Conservation (phyloP, 1,284 basidiomycete genomes). For the Sutorius eximius region DNA sequence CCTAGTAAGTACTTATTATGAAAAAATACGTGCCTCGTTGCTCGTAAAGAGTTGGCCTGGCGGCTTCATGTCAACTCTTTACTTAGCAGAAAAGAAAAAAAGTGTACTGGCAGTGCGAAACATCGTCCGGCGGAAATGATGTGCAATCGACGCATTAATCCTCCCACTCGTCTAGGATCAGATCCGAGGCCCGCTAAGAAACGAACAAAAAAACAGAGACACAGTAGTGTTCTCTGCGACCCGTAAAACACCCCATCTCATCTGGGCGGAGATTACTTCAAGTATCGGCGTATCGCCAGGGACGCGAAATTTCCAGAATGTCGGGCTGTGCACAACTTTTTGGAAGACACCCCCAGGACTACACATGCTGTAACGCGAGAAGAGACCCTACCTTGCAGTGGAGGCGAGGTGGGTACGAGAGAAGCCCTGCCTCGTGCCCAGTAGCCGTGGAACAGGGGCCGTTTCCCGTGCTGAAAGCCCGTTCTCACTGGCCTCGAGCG, state of each 20-base stretch:
- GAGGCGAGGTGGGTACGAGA: slow-evolving; percentile 20
- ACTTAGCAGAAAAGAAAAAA: background rate
- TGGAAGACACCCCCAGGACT: background rate
- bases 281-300: slow-evolving; percentile 16
- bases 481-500: slow-evolving; percentile 9
- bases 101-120: background rate
- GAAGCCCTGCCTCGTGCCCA: slow-evolving; percentile 8
- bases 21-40: background rate
- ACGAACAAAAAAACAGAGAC: slow-evolving; percentile 6
- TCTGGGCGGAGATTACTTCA: slow-evolving; percentile 32
- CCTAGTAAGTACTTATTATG: background rate
- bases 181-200: slow-evolving; percentile 5
- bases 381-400: slow-evolving; percentile 23
- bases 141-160: slow-evolving; percentile 1
- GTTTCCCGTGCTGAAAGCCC: slow-evolving; percentile 3
- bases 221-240: slow-evolving; percentile 4
- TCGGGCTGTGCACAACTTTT: background rate
- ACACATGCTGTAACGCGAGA: slow-evolving; percentile 7
- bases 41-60: background rate
- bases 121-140: slow-evolving; percentile 18
- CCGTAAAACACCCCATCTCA: slow-evolving; percentile 2
- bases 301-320: slow-evolving; percentile 13
- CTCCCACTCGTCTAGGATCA: background rate
- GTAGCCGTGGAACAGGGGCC: slow-evolving; percentile 7
- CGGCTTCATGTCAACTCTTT: background rate